phyloP scores from a whole-genome alignment of 306 rosid species.

The Sphenostylis stenocarpa region DNA sequence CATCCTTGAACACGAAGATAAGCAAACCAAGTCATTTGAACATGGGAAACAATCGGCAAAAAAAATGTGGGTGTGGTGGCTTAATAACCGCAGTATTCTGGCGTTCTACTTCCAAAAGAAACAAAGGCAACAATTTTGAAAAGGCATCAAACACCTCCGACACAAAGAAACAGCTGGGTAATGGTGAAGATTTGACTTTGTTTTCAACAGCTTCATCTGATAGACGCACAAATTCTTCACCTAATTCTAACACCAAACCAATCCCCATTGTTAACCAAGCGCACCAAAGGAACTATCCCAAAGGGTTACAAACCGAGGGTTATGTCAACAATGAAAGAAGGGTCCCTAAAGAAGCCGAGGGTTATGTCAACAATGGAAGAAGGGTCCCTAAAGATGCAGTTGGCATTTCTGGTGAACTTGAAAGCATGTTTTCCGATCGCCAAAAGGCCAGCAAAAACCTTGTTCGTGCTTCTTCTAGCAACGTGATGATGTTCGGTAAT shows the following conservation, averaged over 20 bases:
- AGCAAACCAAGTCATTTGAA: background rate
- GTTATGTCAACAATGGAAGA: constrained; percentile 58
- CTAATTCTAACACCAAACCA: background rate
- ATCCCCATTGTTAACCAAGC: background rate
- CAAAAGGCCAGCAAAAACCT: constrained; percentile 55
- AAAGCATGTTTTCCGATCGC: constrained; percentile 62
- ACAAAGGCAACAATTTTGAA: constrained; percentile 21
- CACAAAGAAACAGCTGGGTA: constrained; percentile 40
- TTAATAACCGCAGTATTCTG: constrained; percentile 52
- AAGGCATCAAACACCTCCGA: constrained; percentile 35
- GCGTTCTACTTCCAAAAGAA: constrained; percentile 26
- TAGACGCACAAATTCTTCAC: constrained; percentile 2
- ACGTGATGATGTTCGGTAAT: constrained; percentile 68
- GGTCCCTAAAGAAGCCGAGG: constrained; percentile 38
- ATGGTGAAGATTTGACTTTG: constrained; percentile 28
- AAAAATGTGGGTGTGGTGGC: constrained; percentile 69
- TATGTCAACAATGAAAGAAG: constrained; percentile 52
- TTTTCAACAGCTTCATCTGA: constrained; percentile 9
- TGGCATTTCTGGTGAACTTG: constrained; percentile 84
- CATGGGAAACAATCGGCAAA: constrained; percentile 58
- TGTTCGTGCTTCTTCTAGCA: constrained; percentile 83
- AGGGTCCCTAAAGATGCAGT: constrained; percentile 68
- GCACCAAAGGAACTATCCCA: background rate
- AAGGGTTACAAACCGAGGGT: constrained; percentile 19
- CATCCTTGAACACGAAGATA: background rate